phyloP scores from a whole-genome alignment of 2,329 filamentous ascomycete species.

The Fusarium redolens region DNA sequence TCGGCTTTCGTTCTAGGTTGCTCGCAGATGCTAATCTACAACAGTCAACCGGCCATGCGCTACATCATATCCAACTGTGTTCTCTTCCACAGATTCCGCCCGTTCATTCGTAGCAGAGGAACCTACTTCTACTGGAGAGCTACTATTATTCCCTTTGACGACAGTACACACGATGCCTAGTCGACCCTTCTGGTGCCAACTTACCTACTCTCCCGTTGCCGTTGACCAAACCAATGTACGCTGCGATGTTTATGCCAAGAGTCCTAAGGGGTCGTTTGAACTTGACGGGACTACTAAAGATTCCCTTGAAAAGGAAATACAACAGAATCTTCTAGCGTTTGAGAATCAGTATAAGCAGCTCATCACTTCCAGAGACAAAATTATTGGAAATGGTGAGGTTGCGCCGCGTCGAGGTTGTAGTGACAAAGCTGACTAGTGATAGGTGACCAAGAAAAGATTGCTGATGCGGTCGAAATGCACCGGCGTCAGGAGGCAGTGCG shows the following conservation, averaged over 20 bases:
- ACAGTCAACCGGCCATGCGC: not conserved
- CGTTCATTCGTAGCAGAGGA: rapidly evolving
- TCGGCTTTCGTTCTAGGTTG: rapidly evolving
- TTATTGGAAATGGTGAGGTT: rapidly evolving
- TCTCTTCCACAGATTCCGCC: rapidly evolving
- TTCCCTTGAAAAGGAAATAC: too few relatives aligned
- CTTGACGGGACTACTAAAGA: not conserved
- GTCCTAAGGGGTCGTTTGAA: rapidly evolving
- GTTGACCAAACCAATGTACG: not conserved
- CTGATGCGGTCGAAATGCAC: not conserved
- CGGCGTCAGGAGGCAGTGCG: not conserved
- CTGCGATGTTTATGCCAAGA: rapidly evolving
- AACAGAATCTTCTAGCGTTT: not conserved
- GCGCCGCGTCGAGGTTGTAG: rapidly evolving
- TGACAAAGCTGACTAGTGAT: rapidly evolving
- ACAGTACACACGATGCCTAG: not conserved
- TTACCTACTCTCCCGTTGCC: not conserved
- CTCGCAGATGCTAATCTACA: rapidly evolving
- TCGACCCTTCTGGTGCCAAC: not conserved
- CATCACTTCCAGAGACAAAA: rapidly evolving
- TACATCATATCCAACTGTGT: rapidly evolving
- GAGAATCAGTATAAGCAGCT: not conserved
- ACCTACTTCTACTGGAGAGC: not conserved
- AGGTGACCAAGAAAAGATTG: not conserved
- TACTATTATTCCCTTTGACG: not conserved